These are phyloP conservation scores for Ceratobasidium theobromae DNA, from an alignment of 1,284 basidiomycete genomes.

Conservation along the genomic window DNA sequence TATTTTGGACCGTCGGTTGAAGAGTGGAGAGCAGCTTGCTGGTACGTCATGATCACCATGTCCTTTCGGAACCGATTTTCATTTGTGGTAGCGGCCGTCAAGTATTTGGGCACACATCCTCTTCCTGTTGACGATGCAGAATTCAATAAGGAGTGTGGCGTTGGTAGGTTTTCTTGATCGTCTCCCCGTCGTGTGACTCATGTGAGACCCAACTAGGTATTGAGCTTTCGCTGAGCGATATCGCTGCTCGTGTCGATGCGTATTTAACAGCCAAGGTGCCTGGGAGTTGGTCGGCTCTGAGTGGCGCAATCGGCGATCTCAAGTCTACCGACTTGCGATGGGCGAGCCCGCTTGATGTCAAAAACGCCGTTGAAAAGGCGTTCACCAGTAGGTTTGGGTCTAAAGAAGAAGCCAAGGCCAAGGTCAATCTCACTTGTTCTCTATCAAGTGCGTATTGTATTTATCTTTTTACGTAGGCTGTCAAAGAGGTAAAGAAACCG, in stretches of 20 bases:
- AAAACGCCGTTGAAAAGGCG: slow-evolving; percentile 78
- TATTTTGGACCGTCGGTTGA: slow-evolving; percentile 72
- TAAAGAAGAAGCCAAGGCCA: slow-evolving; percentile 72
- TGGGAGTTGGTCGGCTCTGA: slow-evolving; percentile 74
- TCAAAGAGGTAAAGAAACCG: slow-evolving; percentile 37
- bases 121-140: slow-evolving; percentile 66
- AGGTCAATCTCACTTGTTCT: slow-evolving; percentile 50
- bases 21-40: slow-evolving; percentile 82
- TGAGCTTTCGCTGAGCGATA: slow-evolving; percentile 69
- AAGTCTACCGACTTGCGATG: slow-evolving; percentile 79
- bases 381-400: slow-evolving; percentile 79
- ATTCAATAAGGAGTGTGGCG: slow-evolving; percentile 83
- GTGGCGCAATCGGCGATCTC: slow-evolving; percentile 68
- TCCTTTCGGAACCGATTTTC: slow-evolving; percentile 15
- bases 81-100: slow-evolving; percentile 64
- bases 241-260: slow-evolving; percentile 61
- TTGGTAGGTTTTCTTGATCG: slow-evolving; percentile 61
- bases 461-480: not conserved
- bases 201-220: slow-evolving; percentile 59
- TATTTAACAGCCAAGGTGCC: slow-evolving; percentile 60
- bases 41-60: slow-evolving; percentile 53
- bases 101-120: slow-evolving; percentile 67
- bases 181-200: not conserved
- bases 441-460: not conserved
- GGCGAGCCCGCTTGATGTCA: slow-evolving; percentile 88